phyloP scores from a whole-genome alignment of 2,329 filamentous ascomycete genomes.

The Nannizziopsis arthrosporioides region DNA sequence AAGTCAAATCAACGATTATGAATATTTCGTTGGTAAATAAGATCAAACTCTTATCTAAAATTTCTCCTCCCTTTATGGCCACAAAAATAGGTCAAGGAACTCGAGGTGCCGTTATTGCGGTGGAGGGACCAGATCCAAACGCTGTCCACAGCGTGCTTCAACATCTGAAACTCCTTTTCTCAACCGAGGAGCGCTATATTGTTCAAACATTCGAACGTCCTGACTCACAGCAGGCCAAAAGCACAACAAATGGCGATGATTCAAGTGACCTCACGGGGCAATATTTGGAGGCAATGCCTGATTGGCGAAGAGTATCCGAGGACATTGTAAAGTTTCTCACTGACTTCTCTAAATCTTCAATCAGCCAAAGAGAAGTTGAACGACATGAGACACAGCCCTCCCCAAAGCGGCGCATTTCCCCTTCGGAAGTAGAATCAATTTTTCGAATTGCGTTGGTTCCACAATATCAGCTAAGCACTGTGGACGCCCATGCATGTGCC shows the following conservation, averaged over 20 bases:
- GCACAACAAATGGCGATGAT: conserved; percentile 20
- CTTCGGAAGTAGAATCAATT: conserved; percentile 14
- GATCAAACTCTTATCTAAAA: conserved; percentile 61
- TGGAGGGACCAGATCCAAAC: conserved; percentile 61
- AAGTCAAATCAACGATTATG: conserved; percentile 60
- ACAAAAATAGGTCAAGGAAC: conserved; percentile 25
- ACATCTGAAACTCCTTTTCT: conserved; percentile 47
- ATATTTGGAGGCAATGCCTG: conserved; percentile 57
- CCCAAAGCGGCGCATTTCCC: conserved; percentile 25
- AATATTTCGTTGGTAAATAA: conserved; percentile 63
- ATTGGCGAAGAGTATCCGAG: conserved; percentile 64
- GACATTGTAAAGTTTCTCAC: conserved; percentile 55
- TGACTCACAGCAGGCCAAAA: conserved; percentile 17
- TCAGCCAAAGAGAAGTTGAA: conserved; percentile 16
- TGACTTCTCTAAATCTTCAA: conserved; percentile 16
- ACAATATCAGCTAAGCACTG: conserved; percentile 66
- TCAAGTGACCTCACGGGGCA: conserved; percentile 38
- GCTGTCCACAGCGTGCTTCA: conserved; percentile 55
- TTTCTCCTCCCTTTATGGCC: conserved; percentile 54
- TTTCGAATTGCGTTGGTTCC: conserved; percentile 66
- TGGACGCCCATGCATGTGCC: conserved; percentile 60
- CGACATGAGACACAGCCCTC: conserved; percentile 20
- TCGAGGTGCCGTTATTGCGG: conserved; percentile 68
- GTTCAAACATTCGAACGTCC: conserved; percentile 42
- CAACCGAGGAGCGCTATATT: conserved; percentile 41